phyloP scores from a whole-genome alignment of 2,329 filamentous ascomycete genomes.

The Acephala macrosclerotiorum region DNA sequence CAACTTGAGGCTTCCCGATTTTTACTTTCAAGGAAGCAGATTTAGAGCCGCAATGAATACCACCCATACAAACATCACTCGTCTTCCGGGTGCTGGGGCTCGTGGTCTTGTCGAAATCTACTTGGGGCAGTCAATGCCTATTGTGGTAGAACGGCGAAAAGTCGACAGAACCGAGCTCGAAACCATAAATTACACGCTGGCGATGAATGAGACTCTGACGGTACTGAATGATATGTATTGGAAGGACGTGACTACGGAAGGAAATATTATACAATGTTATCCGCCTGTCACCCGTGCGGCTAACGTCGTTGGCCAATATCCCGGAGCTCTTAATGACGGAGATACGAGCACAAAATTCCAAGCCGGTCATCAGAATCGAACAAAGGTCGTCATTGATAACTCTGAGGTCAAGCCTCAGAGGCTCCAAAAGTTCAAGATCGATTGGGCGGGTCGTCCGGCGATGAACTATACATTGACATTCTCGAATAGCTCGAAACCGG shows the following conservation, averaged over 20 bases:
- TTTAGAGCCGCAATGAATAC: constrained; percentile 25
- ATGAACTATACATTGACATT: constrained; percentile 59
- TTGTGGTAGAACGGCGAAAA: constrained; percentile 56
- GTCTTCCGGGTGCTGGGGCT: constrained; percentile 49
- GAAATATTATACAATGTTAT: constrained; percentile 68
- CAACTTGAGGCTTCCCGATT: constrained; percentile 34
- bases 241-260: constrained; percentile 53
- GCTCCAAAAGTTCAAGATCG: constrained; percentile 58
- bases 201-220: constrained; percentile 54
- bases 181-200: constrained; percentile 48
- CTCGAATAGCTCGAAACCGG: constrained; percentile 43
- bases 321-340: constrained; percentile 68
- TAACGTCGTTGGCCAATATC: constrained; percentile 68
- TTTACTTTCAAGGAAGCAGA: constrained; percentile 31
- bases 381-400: constrained; percentile 58
- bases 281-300: constrained; percentile 52
- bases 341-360: constrained; percentile 71
- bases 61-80: constrained; percentile 63
- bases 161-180: constrained; percentile 43
- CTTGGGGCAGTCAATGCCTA: constrained; percentile 34
- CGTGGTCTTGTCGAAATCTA: constrained; percentile 23
- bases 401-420: constrained; percentile 43
- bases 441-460: constrained; percentile 64
- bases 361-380: constrained; percentile 56
- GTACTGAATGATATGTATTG: constrained; percentile 62